Evolutionary conservation across 1,284 basidiomycete genomes (phyloP).

Genomic region (Naganishia liquefaciens): DNA sequence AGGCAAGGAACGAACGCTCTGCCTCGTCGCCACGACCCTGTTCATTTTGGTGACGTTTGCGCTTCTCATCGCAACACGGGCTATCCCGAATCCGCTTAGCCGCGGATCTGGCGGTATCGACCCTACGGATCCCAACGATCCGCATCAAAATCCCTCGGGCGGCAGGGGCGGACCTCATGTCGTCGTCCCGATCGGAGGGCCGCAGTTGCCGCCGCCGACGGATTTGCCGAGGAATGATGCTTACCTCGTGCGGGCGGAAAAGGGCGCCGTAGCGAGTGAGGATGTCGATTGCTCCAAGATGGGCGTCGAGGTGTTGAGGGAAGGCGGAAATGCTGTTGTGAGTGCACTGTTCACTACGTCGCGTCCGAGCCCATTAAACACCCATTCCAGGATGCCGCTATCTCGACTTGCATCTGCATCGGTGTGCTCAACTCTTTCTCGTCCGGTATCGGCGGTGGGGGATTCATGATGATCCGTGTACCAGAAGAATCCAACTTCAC

Average conservation of each 20-base stretch:
- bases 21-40: conserved; percentile 15
- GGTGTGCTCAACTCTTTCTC: conserved; percentile 89
- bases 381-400: conserved; percentile 66
- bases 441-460: conserved; percentile 81
- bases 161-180: conserved; percentile 29
- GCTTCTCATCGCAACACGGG: conserved; percentile 16
- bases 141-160: conserved; percentile 24
- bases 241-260: conserved; percentile 68
- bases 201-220: conserved; percentile 41
- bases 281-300: conserved; percentile 79
- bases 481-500: conserved; percentile 57
- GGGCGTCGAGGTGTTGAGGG: conserved; percentile 71
- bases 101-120: neutral
- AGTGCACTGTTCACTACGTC: conserved; percentile 1
- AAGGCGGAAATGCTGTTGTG: conserved; percentile 79
- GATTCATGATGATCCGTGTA: conserved; percentile 84
- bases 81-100: conserved; percentile 10
- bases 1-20: conserved; percentile 18
- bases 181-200: conserved; percentile 27
- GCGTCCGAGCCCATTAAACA: neutral
- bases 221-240: conserved; percentile 64
- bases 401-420: conserved; percentile 76
- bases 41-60: conserved; percentile 11
- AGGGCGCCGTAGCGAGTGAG: conserved; percentile 85
- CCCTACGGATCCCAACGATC: conserved; percentile 16